phyloP scores from a whole-genome alignment of 1,284 basidiomycete genomes.

The Kwoniella shivajii region DNA sequence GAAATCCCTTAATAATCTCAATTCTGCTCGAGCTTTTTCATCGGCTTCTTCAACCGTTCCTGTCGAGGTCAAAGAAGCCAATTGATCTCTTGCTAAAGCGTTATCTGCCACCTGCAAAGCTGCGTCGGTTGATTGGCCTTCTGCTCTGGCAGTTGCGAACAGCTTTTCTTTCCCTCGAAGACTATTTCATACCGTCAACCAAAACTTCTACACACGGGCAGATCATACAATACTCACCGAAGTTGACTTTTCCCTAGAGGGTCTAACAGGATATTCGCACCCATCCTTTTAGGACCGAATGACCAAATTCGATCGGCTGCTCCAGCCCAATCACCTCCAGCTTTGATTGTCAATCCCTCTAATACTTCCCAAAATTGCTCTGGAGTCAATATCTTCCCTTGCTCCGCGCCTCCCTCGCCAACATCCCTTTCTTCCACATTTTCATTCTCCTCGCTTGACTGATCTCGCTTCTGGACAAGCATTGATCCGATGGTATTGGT shows the following conservation, averaged over 20 bases:
- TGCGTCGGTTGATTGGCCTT: slow-evolving; percentile 49
- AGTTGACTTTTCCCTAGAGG: slow-evolving; percentile 46
- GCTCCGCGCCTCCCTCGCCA: slow-evolving; percentile 53
- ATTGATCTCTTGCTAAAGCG: slow-evolving; percentile 26
- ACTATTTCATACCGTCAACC: slow-evolving; percentile 18
- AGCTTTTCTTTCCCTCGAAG: slow-evolving; percentile 42
- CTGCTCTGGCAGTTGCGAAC: slow-evolving; percentile 44
- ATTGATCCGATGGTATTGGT: slow-evolving; percentile 45
- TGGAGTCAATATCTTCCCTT: slow-evolving; percentile 63
- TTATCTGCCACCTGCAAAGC: slow-evolving; percentile 45
- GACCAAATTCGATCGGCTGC: slow-evolving; percentile 79
- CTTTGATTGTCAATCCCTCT: slow-evolving; percentile 65
- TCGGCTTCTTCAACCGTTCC: slow-evolving; percentile 23
- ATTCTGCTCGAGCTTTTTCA: slow-evolving; percentile 39
- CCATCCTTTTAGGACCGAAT: slow-evolving; percentile 86
- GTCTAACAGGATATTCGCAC: slow-evolving; percentile 86
- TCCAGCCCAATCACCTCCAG: slow-evolving; percentile 79
- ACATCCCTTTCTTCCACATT: slow-evolving; percentile 49
- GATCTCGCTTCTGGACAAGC: slow-evolving; percentile 45
- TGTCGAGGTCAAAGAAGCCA: slow-evolving; percentile 20
- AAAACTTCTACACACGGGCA: background rate
- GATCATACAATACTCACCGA: slow-evolving; percentile 33
- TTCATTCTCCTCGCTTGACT: slow-evolving; percentile 43
- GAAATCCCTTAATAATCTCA: slow-evolving; percentile 62
- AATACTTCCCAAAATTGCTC: slow-evolving; percentile 82